Evolutionary conservation across 805 yeast species (phyloP), one percentile per base, ranked within the genome.

Genomic region (Phaffomyces opuntiae): DNA sequence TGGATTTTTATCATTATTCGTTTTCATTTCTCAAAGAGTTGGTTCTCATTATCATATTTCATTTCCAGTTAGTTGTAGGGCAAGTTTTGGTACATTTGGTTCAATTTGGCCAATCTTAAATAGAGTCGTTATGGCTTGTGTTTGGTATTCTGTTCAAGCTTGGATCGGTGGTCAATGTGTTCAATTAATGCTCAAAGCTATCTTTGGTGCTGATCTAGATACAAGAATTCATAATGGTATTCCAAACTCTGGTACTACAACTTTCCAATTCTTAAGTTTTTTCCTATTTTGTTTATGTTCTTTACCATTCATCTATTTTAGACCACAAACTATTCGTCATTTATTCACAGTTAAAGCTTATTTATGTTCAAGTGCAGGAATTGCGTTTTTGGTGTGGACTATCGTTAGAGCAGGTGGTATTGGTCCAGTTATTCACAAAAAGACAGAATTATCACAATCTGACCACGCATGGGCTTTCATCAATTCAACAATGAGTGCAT

Each of bases 101-200:
- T 81, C 89, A 0, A 67, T 83, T 48, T 89, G 93, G 96, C 96
- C 95, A 5, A 80, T 89, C 38, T 57, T 88, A 42, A 88, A 88
- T 65, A 77, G 97, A 65, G 91, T 86, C 33, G 90, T 85, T 8
- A 83, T 89, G 87, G 83, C 88, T 25, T 74, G 80, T 53, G 80
- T 89, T 39, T 89, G 96, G 96, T 87, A 83, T 59, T 80, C 93
- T 27, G 91, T 87, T 26, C 96, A 88, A 60, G 74, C 85, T 17
- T 83, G 88, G 73, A 74, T 90, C 47, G 93, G 95, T 43, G 93
- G 91, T 27, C 78, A 87, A 50, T 84, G 95, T 67, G 80, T 89
- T 12, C 77, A 81, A 49, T 66, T 86, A 44, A 84, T 88, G 90
- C 67, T 89, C 46, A 69, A 77, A 51, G 69, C 95, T 4, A 79